A percentile compares a stretch with the other conserved stretches of the same genome.
phyloP scores from a whole-genome alignment of 306 rosid species.

The Gillenia trifoliata region DNA sequence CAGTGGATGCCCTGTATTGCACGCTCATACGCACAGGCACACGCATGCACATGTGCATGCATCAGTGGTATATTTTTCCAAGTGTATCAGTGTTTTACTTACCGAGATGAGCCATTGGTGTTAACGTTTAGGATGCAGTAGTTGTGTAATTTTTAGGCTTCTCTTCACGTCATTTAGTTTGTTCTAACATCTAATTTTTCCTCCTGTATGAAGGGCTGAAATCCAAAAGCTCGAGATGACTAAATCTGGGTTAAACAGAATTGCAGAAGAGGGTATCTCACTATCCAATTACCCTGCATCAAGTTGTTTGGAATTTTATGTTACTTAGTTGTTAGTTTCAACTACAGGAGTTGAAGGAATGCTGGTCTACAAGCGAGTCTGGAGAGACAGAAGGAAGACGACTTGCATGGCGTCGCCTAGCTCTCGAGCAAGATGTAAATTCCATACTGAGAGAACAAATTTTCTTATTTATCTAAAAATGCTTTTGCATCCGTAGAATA shows the following conservation, averaged over 20 bases:
- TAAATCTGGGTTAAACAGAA: constrained; percentile 49
- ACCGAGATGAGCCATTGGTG: neutral
- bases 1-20: neutral
- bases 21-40: neutral
- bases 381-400: constrained; percentile 50
- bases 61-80: neutral
- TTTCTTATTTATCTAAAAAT: neutral
- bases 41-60: neutral
- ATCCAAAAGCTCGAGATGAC: constrained; percentile 59
- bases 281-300: constrained; percentile 19
- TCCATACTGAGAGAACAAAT: constrained; percentile 15
- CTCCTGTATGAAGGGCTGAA: constrained; percentile 51
- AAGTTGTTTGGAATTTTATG: constrained; percentile 25
- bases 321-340: neutral
- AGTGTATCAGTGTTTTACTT: neutral
- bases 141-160: neutral
- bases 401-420: constrained; percentile 60
- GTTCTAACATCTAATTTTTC: constrained; percentile 21
- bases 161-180: neutral
- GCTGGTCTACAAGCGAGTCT: constrained; percentile 44
- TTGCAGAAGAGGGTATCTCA: constrained; percentile 59
- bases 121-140: neutral
- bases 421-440: constrained; percentile 82
- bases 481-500: neutral
- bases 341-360: constrained; percentile 58